Percentiles rank a stretch among this genome's conserved stretches.
phyloP scores from a whole-genome alignment of 2,329 filamentous ascomycete species.

The Phaeosphaeria sp. region DNA sequence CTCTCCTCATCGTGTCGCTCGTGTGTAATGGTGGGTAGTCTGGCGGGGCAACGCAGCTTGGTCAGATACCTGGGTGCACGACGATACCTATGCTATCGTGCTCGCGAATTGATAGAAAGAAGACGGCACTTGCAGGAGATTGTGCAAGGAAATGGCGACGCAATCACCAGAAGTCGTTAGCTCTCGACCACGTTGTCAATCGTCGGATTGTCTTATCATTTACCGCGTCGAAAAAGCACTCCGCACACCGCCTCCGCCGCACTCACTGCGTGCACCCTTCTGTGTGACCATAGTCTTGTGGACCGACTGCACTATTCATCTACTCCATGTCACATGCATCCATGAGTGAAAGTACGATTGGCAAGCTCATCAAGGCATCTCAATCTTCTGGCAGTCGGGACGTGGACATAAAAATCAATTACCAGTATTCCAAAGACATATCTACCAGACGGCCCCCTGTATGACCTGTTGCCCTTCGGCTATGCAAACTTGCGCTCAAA shows the following conservation, averaged over 20 bases:
- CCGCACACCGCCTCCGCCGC: conserved; percentile 25
- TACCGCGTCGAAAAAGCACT: conserved; percentile 14
- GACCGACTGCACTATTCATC: no score
- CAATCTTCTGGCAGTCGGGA: background rate
- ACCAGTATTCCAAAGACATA: conserved; percentile 7
- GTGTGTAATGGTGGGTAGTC: conserved; percentile 4
- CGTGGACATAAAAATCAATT: background rate
- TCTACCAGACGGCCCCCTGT: background rate
- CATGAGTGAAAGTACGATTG: no score
- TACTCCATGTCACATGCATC: no score
- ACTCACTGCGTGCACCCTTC: no score
- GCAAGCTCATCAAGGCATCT: no score
- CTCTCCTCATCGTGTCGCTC: conserved; percentile 1
- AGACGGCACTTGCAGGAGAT: conserved; percentile 2
- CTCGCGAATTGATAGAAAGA: background rate
- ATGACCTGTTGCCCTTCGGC: background rate
- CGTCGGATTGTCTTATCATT: conserved; percentile 20
- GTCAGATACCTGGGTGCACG: no score
- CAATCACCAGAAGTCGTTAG: conserved; percentile 13
- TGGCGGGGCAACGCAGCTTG: conserved; percentile 18
- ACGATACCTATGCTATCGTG: no score
- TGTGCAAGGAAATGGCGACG: conserved; percentile 10
- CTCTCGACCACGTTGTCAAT: background rate
- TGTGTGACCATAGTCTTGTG: background rate
- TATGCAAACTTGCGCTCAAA: conserved; percentile 19